Evolutionary conservation across 2,329 filamentous ascomycete species (phyloP), one percentile per base, ranked within the genome.

Genomic region (Aschersonia sp.): DNA sequence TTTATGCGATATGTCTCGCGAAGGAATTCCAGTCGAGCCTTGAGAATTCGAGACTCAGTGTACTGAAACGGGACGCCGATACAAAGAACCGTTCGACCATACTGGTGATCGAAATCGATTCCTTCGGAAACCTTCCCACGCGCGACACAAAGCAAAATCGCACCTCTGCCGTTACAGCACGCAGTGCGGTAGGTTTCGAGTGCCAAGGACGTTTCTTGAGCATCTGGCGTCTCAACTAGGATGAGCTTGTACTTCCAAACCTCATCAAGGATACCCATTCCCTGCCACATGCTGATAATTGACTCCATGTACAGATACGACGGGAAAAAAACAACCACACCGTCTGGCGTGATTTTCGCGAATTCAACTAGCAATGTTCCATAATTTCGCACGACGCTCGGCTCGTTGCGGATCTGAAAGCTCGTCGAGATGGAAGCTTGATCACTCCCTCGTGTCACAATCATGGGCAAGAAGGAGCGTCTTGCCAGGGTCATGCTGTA

Each of bases 231-330:
- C 70, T 98, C 92, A 50, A 98, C 92, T 6, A 98, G 75, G 55
- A 98, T 96, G 54, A 98, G 76, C 64, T 98, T 98, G 71, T 95
- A 96, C 65, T 95, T 96, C 92, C 92, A 98, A 33, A 98, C 88
- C 61, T 92, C 85, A 65, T 98, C 92, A 37, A 98, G 72, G 53
- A 97, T 95, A 30, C 88, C 88, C 89, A 97, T 97, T 48, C 87
- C 88, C 64, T 98, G 92, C 92, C 92, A 98, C 81, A 95, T 95
- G 62, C 85, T 90, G 62, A 98, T 96, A 62, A 97, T 97, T 46
- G 85, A 92, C 62, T 98, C 92, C 92, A 98, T 97, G 68, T 98
- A 98, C 1, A 98, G 76, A 58, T 98, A 98, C 0, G 88, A 95
- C 0, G 92, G 94, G 63, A 98, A 98, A 72, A 98, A 98, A 40